phyloP scores from a whole-genome alignment of 2,329 filamentous ascomycete species.

The Xylariaceae sp. region DNA sequence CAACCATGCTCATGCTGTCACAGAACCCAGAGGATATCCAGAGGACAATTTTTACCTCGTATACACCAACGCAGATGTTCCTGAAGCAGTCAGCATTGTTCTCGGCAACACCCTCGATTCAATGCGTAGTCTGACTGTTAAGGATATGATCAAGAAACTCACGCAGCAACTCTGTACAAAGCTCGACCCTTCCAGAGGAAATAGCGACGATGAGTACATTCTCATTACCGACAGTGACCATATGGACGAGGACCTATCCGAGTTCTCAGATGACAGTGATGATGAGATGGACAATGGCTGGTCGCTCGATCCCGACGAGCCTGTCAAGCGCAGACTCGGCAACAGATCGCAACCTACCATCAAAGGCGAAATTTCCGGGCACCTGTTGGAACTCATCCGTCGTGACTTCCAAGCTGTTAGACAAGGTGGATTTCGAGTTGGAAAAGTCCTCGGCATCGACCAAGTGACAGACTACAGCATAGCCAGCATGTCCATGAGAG shows the following conservation, averaged over 20 bases:
- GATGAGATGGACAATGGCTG: slow-evolving; percentile 22
- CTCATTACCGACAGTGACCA: background rate
- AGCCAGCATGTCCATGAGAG: slow-evolving; percentile 66
- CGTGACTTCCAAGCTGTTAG: slow-evolving; percentile 61
- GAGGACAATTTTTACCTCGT: slow-evolving; percentile 22
- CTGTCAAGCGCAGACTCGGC: slow-evolving; percentile 32
- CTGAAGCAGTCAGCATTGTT: slow-evolving; percentile 15
- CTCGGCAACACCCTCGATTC: slow-evolving; percentile 22
- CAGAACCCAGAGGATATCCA: slow-evolving; percentile 25
- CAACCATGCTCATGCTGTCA: background rate
- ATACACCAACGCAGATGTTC: slow-evolving; percentile 25
- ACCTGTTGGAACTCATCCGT: slow-evolving; percentile 41
- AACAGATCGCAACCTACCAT: slow-evolving; percentile 15
- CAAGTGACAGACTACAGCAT: slow-evolving; percentile 41
- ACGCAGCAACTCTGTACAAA: slow-evolving; percentile 29
- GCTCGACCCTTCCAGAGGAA: slow-evolving; percentile 15
- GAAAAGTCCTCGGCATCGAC: slow-evolving; percentile 52
- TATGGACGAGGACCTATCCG: slow-evolving; percentile 15
- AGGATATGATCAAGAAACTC: slow-evolving; percentile 26
- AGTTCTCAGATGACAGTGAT: slow-evolving; percentile 22
- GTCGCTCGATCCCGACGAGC: slow-evolving; percentile 24
- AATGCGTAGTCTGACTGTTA: slow-evolving; percentile 21
- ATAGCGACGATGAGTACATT: slow-evolving; percentile 23
- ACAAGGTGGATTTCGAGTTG: slow-evolving; percentile 67
- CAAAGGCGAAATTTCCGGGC: background rate